A percentile compares a stretch with the other conserved stretches of the same genome.
These are phyloP conservation scores for Hansenula sp. DNA, from an alignment of 1,139 yeast species.

Conservation along the genomic window DNA sequence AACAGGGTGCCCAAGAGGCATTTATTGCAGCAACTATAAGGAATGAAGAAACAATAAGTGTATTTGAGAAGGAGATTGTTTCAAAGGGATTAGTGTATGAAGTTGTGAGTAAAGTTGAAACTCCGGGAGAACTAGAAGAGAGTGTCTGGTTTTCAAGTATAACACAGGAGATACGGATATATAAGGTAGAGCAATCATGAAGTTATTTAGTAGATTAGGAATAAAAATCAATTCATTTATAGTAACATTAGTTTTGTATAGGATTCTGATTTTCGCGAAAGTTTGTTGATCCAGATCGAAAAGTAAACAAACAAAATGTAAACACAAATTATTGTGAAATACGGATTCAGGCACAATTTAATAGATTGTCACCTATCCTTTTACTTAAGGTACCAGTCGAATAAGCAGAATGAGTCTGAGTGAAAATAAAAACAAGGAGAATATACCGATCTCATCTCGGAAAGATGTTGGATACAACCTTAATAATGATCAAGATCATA, in stretches of 20 bases:
- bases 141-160: slow-evolving; percentile 24
- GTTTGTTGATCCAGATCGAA: not conserved
- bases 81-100: no score
- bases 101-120: slow-evolving; percentile 22
- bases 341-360: not conserved
- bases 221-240: no score
- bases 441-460: slow-evolving; percentile 1
- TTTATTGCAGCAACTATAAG: slow-evolving; percentile 74
- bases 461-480: no score
- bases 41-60: slow-evolving; percentile 49
- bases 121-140: slow-evolving; percentile 8
- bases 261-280: no score
- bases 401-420: not conserved
- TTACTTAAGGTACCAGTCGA: no score
- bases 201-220: no score
- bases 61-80: slow-evolving; percentile 41
- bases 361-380: no score
- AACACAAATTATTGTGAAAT: not conserved
- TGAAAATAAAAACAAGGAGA: slow-evolving; percentile 7
- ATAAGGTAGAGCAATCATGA: no score
- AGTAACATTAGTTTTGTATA: no score
- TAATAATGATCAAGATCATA: not conserved
- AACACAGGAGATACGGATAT: slow-evolving; percentile 41
- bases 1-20: slow-evolving; percentile 24
- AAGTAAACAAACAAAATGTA: slow-evolving; percentile 3